phyloP scores from a whole-genome alignment of 2,329 filamentous ascomycete species.

The Xylaria sp. region DNA sequence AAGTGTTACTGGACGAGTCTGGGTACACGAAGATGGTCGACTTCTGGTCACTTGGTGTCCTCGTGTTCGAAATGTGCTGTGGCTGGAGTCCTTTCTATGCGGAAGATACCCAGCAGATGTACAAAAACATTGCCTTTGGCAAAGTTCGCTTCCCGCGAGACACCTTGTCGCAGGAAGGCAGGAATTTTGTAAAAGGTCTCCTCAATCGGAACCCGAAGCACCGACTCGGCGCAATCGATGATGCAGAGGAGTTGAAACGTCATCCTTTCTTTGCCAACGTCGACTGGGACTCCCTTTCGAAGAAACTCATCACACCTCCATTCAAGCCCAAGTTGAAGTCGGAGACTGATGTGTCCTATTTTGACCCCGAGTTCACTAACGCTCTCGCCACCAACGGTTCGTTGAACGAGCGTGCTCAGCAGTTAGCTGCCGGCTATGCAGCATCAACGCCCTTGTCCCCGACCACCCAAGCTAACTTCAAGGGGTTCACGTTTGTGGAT shows the following conservation, averaged over 20 bases:
- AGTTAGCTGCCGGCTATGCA: slow-evolving; percentile 81
- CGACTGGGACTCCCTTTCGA: slow-evolving; percentile 85
- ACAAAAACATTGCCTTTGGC: slow-evolving; percentile 99
- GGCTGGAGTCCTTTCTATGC: slow-evolving; percentile 99
- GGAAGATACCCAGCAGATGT: slow-evolving; percentile 99
- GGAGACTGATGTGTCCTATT: slow-evolving; percentile 95
- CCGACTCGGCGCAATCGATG: slow-evolving; percentile 85
- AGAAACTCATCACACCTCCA: slow-evolving; percentile 91
- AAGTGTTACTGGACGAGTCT: slow-evolving; percentile 92
- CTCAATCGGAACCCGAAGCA: slow-evolving; percentile 97
- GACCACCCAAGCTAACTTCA: slow-evolving; percentile 96
- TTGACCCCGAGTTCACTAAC: slow-evolving; percentile 97
- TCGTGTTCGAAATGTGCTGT: slow-evolving; percentile 99
- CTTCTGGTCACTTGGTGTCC: slow-evolving; percentile 96
- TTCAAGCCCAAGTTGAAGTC: slow-evolving; percentile 98
- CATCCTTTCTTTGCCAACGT: slow-evolving; percentile 95
- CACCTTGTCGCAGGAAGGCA: slow-evolving; percentile 89
- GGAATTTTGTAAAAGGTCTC: slow-evolving; percentile 97
- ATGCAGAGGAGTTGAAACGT: slow-evolving; percentile 91
- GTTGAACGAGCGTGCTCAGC: slow-evolving; percentile 87
- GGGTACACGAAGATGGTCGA: slow-evolving; percentile 99
- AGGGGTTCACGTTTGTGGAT: slow-evolving; percentile 98
- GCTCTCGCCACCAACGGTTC: slow-evolving; percentile 86
- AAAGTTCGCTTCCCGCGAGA: slow-evolving; percentile 97
- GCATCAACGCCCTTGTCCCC: slow-evolving; percentile 92